A percentile compares a stretch with the other conserved stretches of the same genome.
Evolutionary conservation across 2,329 filamentous ascomycete species (phyloP).

Genomic region (Huntiella savannae): DNA sequence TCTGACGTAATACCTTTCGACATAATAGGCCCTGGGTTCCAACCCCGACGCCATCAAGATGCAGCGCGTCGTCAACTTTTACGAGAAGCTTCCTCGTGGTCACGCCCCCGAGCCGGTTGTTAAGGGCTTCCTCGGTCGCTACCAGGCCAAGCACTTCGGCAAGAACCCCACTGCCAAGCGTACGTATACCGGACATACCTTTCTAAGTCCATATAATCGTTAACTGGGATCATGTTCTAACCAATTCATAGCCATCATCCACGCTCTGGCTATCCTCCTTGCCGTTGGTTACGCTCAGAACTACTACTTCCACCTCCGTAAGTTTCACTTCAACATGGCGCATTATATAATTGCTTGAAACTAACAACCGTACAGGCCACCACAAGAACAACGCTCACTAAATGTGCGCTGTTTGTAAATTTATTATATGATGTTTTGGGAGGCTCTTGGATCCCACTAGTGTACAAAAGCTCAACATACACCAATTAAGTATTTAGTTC

Average conservation of each 20-base stretch:
- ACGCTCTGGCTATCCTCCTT: constrained; percentile 62
- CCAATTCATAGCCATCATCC: constrained; percentile 53
- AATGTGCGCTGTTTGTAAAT: constrained; percentile 14
- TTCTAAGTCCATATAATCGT: no score
- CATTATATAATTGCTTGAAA: constrained; percentile 6
- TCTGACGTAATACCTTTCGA: not conserved
- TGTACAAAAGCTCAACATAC: constrained; percentile 12
- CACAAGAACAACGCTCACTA: constrained; percentile 99
- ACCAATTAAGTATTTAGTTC: not conserved
- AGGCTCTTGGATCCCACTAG: constrained; percentile 8
- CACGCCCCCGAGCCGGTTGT: constrained; percentile 66
- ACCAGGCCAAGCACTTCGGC: constrained; percentile 85
- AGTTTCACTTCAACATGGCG: constrained; percentile 22
- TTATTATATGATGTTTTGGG: constrained; percentile 6
- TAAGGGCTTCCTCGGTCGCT: constrained; percentile 68
- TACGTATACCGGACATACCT: constrained; percentile 29
- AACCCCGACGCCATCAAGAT: constrained; percentile 93
- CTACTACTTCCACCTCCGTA: constrained; percentile 99
- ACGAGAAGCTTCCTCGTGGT: constrained; percentile 93
- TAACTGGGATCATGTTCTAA: not conserved
- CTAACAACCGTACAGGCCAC: constrained; percentile 46
- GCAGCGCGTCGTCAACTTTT: constrained; percentile 96
- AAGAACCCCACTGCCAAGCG: constrained; percentile 78
- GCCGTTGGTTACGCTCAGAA: constrained; percentile 84
- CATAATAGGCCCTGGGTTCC: constrained; percentile 65